A percentile compares a stretch with the other conserved stretches of the same genome.
These are phyloP conservation scores for Euryodendron excelsum DNA, from an alignment of 148 eudicot genomes.

Conservation along the genomic window DNA sequence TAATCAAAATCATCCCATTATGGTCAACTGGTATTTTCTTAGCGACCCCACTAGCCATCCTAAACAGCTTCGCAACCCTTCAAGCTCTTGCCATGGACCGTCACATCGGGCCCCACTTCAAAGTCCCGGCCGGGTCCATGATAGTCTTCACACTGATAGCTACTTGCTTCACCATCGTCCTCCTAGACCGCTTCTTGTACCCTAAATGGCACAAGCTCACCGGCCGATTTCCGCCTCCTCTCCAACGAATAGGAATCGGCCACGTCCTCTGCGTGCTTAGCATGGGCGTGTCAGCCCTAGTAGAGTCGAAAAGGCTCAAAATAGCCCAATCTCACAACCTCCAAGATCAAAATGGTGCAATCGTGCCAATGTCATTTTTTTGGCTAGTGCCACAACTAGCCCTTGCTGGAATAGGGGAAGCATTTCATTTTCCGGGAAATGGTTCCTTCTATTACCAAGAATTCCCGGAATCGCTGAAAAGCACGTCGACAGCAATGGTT, in stretches of 20 bases:
- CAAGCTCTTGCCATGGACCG: constrained; percentile 44
- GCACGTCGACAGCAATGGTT: constrained; percentile 37
- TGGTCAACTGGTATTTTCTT: too few species aligned
- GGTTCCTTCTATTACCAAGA: constrained; percentile 30
- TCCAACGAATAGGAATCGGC: constrained; percentile 34
- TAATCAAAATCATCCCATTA: constrained; percentile 54
- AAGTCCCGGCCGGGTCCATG: constrained; percentile 30
- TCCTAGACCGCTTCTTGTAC: constrained; percentile 16
- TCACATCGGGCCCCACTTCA: constrained; percentile 21
- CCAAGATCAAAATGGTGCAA: neutral
- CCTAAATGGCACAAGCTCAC: constrained; percentile 18
- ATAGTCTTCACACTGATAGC: constrained; percentile 15
- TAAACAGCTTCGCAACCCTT: constrained; percentile 39
- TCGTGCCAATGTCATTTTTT: constrained; percentile 24
- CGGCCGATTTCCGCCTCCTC: neutral
- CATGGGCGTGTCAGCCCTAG: constrained; percentile 34
- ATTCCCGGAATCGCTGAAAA: constrained; percentile 33
- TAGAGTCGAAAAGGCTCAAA: constrained; percentile 23
- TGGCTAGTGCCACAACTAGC: constrained; percentile 46
- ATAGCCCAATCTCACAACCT: neutral
- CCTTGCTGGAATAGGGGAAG: constrained; percentile 43
- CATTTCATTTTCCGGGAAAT: constrained; percentile 49
- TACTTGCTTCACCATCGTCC: constrained; percentile 8
- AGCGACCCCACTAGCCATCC: too few species aligned
- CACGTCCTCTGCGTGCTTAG: constrained; percentile 17